Evolutionary conservation across 176 grass and related monocot genomes (phyloP).

Genomic region (Carex kokanica): DNA sequence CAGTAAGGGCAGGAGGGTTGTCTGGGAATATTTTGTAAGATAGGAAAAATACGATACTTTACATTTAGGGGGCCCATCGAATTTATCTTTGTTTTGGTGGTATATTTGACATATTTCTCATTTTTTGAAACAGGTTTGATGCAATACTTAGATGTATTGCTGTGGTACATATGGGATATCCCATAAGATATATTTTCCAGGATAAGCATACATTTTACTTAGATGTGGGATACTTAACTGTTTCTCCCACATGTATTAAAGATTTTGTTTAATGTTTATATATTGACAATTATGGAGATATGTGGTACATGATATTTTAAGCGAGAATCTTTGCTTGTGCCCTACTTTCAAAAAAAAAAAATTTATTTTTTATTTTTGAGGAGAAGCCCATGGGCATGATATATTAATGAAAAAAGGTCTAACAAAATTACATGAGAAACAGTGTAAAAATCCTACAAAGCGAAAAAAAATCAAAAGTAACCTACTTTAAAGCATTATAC

Average conservation of each 20-base stretch:
- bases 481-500: too few relatives aligned
- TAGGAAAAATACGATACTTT: neutral
- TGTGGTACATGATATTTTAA: neutral
- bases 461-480: too few relatives aligned
- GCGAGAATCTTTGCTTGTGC: neutral
- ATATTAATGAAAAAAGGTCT: too few relatives aligned
- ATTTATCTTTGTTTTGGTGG: neutral
- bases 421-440: too few relatives aligned
- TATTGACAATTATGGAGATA: neutral
- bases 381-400: too few relatives aligned
- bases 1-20: neutral
- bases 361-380: too few relatives aligned
- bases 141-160: neutral
- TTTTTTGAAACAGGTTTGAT: neutral
- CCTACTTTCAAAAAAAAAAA: neutral
- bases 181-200: neutral
- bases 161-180: neutral
- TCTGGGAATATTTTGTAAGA: neutral
- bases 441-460: too few relatives aligned
- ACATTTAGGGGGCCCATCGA: neutral
- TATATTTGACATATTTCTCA: neutral
- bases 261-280: constrained; percentile 11
- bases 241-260: constrained; percentile 4
- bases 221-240: neutral
- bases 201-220: neutral